A percentile compares a stretch with the other conserved stretches of the same genome.
Conservation (phyloP, 1,139 yeast genomes). For the Keqinozyma sinolaborantium region DNA sequence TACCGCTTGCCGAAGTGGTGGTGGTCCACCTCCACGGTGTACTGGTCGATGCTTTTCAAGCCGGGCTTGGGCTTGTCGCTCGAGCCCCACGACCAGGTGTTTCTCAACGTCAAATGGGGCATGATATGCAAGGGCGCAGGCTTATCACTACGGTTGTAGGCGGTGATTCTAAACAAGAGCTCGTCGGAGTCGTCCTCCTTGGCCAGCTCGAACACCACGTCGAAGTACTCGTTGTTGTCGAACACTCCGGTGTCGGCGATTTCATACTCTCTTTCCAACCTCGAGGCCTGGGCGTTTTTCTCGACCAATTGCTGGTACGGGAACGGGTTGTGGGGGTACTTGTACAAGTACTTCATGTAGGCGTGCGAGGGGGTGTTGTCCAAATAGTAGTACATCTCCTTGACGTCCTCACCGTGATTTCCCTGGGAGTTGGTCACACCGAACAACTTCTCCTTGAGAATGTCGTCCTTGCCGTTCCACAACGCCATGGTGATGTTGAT, state of each 20-base stretch:
- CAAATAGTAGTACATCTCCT: conserved; percentile 75
- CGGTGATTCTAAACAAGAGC: conserved; percentile 84
- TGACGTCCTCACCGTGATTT: conserved; percentile 95
- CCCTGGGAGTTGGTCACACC: conserved; percentile 94
- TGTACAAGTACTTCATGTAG: conserved; percentile 88
- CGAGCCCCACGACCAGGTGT: conserved; percentile 91
- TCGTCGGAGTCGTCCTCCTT: conserved; percentile 84
- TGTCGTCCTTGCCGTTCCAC: conserved; percentile 89
- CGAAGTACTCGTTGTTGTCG: conserved; percentile 81
- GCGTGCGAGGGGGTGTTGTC: conserved; percentile 95
- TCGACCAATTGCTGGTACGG: conserved; percentile 78
- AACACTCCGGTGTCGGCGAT: conserved; percentile 73
- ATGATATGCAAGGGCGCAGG: conserved; percentile 85
- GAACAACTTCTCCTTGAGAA: conserved; percentile 82
- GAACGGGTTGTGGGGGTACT: conserved; percentile 82
- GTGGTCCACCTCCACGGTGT: conserved; percentile 59
- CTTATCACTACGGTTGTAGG: conserved; percentile 79
- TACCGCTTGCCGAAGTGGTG: conserved; percentile 71
- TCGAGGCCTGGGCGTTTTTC: conserved; percentile 62
- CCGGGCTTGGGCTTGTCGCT: conserved; percentile 56
- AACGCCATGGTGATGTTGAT: conserved; percentile 77
- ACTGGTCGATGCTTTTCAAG: conserved; percentile 40
- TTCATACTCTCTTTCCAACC: conserved; percentile 69
- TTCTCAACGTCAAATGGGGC: conserved; percentile 85
- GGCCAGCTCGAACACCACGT: conserved; percentile 88